Conservation (phyloP, 345 rosid genomes). For the Citropsis articulata region DNA sequence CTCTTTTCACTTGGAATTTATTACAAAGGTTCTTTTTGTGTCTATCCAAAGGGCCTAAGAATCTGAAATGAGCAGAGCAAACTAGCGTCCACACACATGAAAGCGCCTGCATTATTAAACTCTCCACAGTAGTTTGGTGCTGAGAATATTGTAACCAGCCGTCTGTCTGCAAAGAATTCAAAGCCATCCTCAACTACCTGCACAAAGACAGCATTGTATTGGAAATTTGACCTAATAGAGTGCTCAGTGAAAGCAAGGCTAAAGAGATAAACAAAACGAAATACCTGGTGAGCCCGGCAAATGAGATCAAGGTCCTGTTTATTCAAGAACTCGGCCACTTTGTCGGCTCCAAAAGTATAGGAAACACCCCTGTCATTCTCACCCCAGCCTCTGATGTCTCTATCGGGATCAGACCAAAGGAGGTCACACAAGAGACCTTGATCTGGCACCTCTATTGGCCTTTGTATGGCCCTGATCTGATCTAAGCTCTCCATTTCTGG, state of each 20-base stretch:
- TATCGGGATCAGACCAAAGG: conserved; percentile 52
- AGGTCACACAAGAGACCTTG: conserved; percentile 49
- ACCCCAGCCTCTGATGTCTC: conserved; percentile 42
- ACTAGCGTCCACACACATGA: conserved; percentile 42
- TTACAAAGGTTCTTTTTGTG: neutral
- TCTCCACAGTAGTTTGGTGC: conserved; percentile 55
- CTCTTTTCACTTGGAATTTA: neutral
- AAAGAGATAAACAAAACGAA: neutral
- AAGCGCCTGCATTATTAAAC: conserved; percentile 48
- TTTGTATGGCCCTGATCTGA: conserved; percentile 34
- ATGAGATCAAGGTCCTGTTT: conserved; percentile 49
- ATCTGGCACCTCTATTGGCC: conserved; percentile 49
- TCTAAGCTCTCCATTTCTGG: conserved; percentile 41
- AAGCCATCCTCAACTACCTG: conserved; percentile 56
- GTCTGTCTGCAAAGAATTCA: conserved; percentile 46
- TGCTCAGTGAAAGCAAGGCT: neutral
- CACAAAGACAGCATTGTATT: neutral
- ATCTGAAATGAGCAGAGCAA: conserved; percentile 51
- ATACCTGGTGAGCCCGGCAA: conserved; percentile 52
- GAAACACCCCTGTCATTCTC: conserved; percentile 58
- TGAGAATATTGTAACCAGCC: conserved; percentile 50
- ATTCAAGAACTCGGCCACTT: conserved; percentile 42
- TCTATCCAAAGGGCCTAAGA: conserved; percentile 24
- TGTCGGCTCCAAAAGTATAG: conserved; percentile 48
- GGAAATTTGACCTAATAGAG: no score